phyloP scores from a whole-genome alignment of 2,329 filamentous ascomycete genomes.

The Colletotrichum sp. region DNA sequence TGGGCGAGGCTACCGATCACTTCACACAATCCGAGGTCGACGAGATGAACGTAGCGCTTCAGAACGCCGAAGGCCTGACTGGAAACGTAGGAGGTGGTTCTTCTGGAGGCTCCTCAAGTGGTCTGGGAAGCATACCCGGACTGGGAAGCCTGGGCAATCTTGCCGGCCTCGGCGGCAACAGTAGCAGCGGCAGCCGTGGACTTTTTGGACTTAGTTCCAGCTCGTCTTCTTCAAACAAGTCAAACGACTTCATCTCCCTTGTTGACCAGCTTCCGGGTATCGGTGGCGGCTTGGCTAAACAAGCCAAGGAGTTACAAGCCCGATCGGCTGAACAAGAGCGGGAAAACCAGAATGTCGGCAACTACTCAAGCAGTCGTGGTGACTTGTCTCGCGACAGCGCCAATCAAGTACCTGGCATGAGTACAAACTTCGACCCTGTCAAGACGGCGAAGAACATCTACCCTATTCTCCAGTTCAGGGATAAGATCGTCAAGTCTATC shows the following conservation, averaged over 20 bases:
- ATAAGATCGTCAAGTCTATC: slow-evolving; percentile 90
- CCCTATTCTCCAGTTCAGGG: slow-evolving; percentile 90
- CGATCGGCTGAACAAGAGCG: slow-evolving; percentile 68
- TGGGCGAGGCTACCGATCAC: slow-evolving; percentile 77
- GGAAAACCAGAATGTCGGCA: slow-evolving; percentile 33
- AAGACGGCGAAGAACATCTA: slow-evolving; percentile 85
- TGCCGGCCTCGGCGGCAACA: slow-evolving; percentile 31
- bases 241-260: slow-evolving; percentile 71
- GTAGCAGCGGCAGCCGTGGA: slow-evolving; percentile 42
- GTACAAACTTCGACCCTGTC: slow-evolving; percentile 76
- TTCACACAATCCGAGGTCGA: slow-evolving; percentile 87
- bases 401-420: slow-evolving; percentile 76
- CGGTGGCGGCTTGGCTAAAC: slow-evolving; percentile 68
- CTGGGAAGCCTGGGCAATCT: slow-evolving; percentile 1
- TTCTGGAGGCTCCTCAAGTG: slow-evolving; percentile 31
- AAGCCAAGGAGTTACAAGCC: slow-evolving; percentile 68
- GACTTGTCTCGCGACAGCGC: slow-evolving; percentile 46
- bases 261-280: slow-evolving; percentile 77
- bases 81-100: slow-evolving; percentile 32
- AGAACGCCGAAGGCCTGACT: slow-evolving; percentile 64
- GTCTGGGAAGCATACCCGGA: background rate
- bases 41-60: slow-evolving; percentile 77
- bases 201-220: slow-evolving; percentile 39
- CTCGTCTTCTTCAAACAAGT: slow-evolving; percentile 27
- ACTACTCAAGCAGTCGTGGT: slow-evolving; percentile 29